phyloP scores from a whole-genome alignment of 1,284 basidiomycete species.

The Phellopilus nigrolimitatus region DNA sequence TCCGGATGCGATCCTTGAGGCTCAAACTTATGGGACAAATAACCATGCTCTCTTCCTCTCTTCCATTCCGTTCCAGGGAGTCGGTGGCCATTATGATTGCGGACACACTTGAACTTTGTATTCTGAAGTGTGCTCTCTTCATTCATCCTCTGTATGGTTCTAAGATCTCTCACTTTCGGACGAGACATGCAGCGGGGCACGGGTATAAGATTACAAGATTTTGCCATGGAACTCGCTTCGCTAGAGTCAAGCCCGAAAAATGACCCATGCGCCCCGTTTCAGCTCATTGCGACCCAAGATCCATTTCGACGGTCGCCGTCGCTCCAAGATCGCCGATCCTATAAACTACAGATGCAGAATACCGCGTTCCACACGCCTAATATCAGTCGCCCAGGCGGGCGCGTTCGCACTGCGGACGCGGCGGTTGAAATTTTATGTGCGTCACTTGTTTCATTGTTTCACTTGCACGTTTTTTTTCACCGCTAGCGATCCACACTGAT shows the following conservation, averaged over 20 bases:
- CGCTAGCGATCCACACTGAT: slow-evolving; percentile 7
- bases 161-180: slow-evolving; percentile 6
- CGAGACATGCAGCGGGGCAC: slow-evolving; percentile 6
- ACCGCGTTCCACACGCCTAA: slow-evolving; percentile 16
- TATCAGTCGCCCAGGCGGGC: slow-evolving; percentile 16
- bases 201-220: slow-evolving; percentile 20
- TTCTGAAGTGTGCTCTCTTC: slow-evolving; percentile 5
- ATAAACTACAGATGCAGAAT: slow-evolving; percentile 12
- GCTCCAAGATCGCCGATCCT: slow-evolving; percentile 20
- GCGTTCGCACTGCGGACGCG: slow-evolving; percentile 14
- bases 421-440: slow-evolving; percentile 14
- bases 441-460: slow-evolving; percentile 17
- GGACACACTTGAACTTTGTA: slow-evolving; percentile 13
- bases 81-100: slow-evolving; percentile 12
- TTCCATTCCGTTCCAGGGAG: slow-evolving; percentile 18
- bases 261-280: slow-evolving; percentile 21
- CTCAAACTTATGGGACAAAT: slow-evolving; percentile 11
- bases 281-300: slow-evolving; percentile 19
- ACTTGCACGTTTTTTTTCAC: slow-evolving; percentile 7
- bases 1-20: slow-evolving; percentile 1
- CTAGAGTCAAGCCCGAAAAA: slow-evolving; percentile 17
- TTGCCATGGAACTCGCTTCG: slow-evolving; percentile 19
- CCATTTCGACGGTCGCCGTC: slow-evolving; percentile 18
- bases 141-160: slow-evolving; percentile 8
- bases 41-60: slow-evolving; percentile 12